phyloP scores from a whole-genome alignment of 1,284 basidiomycete genomes.

The Irpex sp. region DNA sequence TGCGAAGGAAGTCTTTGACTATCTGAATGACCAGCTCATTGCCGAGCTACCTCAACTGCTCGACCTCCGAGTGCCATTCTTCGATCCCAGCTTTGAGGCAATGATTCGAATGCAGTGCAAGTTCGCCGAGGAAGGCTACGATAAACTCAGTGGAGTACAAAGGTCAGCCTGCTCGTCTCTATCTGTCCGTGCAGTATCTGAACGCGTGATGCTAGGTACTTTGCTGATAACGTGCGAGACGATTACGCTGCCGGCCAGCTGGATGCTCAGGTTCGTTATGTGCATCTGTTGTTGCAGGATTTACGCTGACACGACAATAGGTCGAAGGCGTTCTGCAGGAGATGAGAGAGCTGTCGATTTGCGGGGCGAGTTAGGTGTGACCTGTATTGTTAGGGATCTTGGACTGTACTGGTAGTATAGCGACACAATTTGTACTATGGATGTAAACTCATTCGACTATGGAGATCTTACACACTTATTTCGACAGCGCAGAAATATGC shows the following conservation, averaged over 20 bases:
- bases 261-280: constrained; percentile 70
- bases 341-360: constrained; percentile 95
- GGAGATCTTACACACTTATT: not conserved
- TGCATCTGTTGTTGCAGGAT: not conserved
- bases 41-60: constrained; percentile 89
- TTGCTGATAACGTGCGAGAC: constrained; percentile 86
- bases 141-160: constrained; percentile 96
- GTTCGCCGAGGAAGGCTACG: constrained; percentile 97
- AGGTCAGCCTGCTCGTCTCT: constrained; percentile 42
- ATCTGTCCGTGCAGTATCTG: not conserved
- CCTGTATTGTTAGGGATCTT: not conserved
- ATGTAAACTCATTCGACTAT: not conserved
- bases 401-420: constrained; percentile 8
- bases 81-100: constrained; percentile 97
- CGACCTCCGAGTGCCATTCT: constrained; percentile 94
- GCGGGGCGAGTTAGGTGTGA: constrained; percentile 47
- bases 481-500: not conserved
- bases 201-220: constrained; percentile 57
- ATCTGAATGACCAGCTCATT: constrained; percentile 91
- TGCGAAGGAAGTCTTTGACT: constrained; percentile 88
- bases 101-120: constrained; percentile 98
- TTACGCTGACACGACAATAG: constrained; percentile 24
- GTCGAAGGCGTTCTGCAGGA: constrained; percentile 93
- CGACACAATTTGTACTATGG: constrained; percentile 8
- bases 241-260: constrained; percentile 97